A percentile compares a stretch with the other conserved stretches of the same genome.
These are phyloP conservation scores for Hyparrhenia diplandra DNA, from an alignment of 176 grass and related monocot species.

Conservation along the genomic window DNA sequence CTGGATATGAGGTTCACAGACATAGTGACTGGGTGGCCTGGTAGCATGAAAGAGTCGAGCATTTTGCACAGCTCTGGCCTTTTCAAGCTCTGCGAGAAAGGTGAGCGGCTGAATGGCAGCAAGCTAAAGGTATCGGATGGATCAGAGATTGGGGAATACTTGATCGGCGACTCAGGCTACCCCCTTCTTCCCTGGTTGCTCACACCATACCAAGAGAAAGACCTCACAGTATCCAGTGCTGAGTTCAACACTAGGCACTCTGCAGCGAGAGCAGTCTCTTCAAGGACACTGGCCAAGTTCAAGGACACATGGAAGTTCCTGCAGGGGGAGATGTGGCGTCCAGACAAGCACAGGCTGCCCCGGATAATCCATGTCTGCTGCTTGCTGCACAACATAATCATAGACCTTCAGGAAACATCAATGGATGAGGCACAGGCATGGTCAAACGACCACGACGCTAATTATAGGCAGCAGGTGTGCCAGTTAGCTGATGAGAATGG, in stretches of 20 bases:
- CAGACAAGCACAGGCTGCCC: slow-evolving; percentile 81
- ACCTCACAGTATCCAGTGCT: slow-evolving; percentile 23
- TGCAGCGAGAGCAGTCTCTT: slow-evolving; percentile 36
- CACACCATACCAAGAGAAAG: slow-evolving; percentile 55
- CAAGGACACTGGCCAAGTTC: slow-evolving; percentile 60
- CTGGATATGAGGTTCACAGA: slow-evolving; percentile 49
- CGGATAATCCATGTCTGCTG: slow-evolving; percentile 93
- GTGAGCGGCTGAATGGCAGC: slow-evolving; percentile 49
- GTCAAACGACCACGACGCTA: slow-evolving; percentile 44
- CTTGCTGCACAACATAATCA: slow-evolving; percentile 78
- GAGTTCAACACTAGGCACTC: slow-evolving; percentile 59
- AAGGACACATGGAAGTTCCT: slow-evolving; percentile 90
- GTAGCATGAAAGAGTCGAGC: slow-evolving; percentile 56
- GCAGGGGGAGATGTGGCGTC: slow-evolving; percentile 94
- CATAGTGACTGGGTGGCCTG: slow-evolving; percentile 64
- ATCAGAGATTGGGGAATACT: slow-evolving; percentile 56
- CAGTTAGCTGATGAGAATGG: slow-evolving; percentile 54
- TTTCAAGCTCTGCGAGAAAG: slow-evolving; percentile 49
- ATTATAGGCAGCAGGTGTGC: slow-evolving; percentile 69
- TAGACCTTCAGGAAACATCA: slow-evolving; percentile 56
- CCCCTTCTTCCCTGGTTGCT: slow-evolving; percentile 73
- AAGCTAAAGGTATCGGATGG: slow-evolving; percentile 28
- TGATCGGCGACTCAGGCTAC: slow-evolving; percentile 58
- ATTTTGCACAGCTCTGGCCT: slow-evolving; percentile 54
- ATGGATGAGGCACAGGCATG: slow-evolving; percentile 15